phyloP scores from a whole-genome alignment of 2,329 filamentous ascomycete genomes.

The Calonectria montana region DNA sequence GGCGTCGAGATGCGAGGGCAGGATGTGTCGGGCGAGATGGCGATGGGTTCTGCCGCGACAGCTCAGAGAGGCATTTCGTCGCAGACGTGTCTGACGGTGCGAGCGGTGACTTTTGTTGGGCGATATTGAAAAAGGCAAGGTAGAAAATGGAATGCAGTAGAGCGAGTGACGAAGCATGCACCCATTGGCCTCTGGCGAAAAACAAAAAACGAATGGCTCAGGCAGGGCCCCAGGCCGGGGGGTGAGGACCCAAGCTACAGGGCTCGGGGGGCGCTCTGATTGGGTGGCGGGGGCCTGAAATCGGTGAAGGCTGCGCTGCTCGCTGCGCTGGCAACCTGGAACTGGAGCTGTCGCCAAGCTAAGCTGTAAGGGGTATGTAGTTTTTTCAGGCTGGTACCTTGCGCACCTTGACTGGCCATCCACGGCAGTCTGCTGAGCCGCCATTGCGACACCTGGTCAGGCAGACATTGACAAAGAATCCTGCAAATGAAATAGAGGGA shows the following conservation, averaged over 20 bases:
- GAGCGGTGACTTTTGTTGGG: constrained; percentile 39
- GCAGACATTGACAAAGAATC: neutral
- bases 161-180: constrained; percentile 44
- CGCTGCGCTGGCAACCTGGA: constrained; percentile 38
- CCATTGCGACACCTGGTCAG: neutral
- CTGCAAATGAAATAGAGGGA: neutral
- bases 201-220: constrained; percentile 31
- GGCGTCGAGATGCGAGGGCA: constrained; percentile 16
- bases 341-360: constrained; percentile 20
- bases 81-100: constrained; percentile 34
- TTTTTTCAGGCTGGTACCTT: constrained; percentile 14
- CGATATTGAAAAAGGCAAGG: constrained; percentile 24
- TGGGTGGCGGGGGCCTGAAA: constrained; percentile 28
- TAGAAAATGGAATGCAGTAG: constrained; percentile 33
- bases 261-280: constrained; percentile 30
- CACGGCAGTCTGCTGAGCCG: neutral
- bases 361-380: constrained; percentile 7
- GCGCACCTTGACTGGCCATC: neutral
- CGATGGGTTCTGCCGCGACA: constrained; percentile 38
- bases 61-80: constrained; percentile 44
- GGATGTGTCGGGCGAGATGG: constrained; percentile 31
- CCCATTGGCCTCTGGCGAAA: constrained; percentile 39
- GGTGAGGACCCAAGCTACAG: constrained; percentile 36
- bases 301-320: constrained; percentile 33
- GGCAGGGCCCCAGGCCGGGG: constrained; percentile 19